Evolutionary conservation across 805 yeast species (phyloP), one percentile per base, ranked within the genome.

Genomic region (Yamadazyma olivae): DNA sequence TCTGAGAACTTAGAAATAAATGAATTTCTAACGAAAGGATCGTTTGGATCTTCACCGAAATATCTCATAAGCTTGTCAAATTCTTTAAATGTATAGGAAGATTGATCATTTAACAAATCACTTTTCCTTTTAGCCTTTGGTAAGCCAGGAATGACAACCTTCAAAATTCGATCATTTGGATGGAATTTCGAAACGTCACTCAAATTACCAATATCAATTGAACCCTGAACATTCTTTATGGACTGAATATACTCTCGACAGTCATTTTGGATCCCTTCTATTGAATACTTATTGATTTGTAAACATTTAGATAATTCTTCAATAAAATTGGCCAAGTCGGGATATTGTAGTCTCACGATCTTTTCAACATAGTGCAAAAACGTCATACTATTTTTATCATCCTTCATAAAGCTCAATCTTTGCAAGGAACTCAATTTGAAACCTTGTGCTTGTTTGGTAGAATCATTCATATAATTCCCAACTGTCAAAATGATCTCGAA

Each of bases 391-490:
- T 81, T 83, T 43, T 77, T 78, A 32, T 71, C 77, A 52, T 81
- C 83, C 61, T 84, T 84, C 65, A 84, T 75, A 54, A 83, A 83
- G 23, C 79, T 75, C 43, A 84, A 66, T 52, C 88, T 70, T 47
- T 75, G 85, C 40, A 84, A 66, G 0, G 91, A 81, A 29, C 80
- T 72, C 39, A 84, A 63, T 48, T 75, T 81, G 57, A 84, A 83
- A 15, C 95, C 95, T 22, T 68, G 67, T 0, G 86, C 89, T 43
- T 74, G 73, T 49, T 80, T 83, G 3, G 81, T 67, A 5, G 70
- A 58, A 49, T 81, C 88, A 53, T 84, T 84, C 93, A 84, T 84
- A 48, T 75, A 83, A 49, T 84, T 84, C 43, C 93, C 95, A 38
- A 84, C 76, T 10, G 80, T 79, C 45, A 81, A 74, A 41, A 84